Conservation (phyloP, 2,329 filamentous ascomycete genomes). For the Paracoccidioides lutzii region DNA sequence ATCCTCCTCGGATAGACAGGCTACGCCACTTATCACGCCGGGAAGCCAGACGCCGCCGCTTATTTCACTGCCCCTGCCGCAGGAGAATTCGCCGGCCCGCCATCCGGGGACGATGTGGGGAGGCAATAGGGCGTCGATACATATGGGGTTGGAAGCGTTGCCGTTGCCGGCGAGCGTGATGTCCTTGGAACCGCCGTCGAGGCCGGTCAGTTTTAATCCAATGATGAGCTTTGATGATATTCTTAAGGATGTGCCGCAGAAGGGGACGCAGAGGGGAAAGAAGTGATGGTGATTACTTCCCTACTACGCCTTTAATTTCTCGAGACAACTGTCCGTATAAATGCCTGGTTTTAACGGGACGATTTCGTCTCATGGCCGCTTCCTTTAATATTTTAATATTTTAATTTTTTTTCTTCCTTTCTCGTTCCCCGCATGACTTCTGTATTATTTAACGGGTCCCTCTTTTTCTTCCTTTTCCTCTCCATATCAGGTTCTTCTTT, state of each 20-base stretch:
- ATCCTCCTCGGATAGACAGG: slow-evolving; percentile 17
- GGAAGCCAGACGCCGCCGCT: slow-evolving; percentile 20
- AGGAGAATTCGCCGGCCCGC: slow-evolving; percentile 21
- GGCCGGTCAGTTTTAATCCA: slow-evolving; percentile 32
- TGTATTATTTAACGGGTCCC: neutral
- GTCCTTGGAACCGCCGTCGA: slow-evolving; percentile 27
- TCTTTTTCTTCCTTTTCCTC: neutral
- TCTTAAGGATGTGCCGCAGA: slow-evolving; percentile 26
- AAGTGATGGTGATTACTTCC: slow-evolving; percentile 7
- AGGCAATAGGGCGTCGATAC: slow-evolving; percentile 32
- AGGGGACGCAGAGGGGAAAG: slow-evolving; percentile 22
- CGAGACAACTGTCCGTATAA: no score
- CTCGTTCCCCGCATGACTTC: neutral
- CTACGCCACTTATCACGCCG: slow-evolving; percentile 21
- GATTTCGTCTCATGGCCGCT: no score
- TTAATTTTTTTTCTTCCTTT: neutral
- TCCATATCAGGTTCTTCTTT: neutral
- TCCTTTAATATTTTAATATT: neutral
- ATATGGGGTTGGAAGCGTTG: slow-evolving; percentile 34
- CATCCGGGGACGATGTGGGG: slow-evolving; percentile 13
- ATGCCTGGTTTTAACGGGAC: no score
- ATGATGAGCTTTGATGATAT: slow-evolving; percentile 39
- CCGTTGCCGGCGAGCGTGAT: slow-evolving; percentile 31
- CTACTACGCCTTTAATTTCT: neutral
- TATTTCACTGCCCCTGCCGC: slow-evolving; percentile 21